phyloP scores from a whole-genome alignment of 345 rosid species.

The Arabis hirsuta region DNA sequence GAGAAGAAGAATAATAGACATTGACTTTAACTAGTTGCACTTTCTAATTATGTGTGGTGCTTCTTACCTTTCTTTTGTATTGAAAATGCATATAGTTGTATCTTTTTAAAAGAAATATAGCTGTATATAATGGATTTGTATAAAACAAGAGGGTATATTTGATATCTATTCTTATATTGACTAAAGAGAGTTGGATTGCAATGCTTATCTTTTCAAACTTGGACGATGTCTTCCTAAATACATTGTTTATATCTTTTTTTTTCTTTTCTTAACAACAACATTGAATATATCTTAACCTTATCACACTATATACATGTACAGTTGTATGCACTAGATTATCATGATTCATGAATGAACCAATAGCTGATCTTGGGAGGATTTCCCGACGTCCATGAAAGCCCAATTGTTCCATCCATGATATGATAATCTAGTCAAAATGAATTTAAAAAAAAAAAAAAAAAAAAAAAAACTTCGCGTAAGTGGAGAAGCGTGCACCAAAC shows the following conservation, averaged over 20 bases:
- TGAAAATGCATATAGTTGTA: no score
- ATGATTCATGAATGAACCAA: no score
- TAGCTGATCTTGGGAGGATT: no score
- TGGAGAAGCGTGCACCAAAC: no score
- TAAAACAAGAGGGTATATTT: slow-evolving; percentile 21
- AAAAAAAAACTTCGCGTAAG: no score
- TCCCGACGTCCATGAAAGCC: no score
- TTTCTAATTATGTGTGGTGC: slow-evolving; percentile 33
- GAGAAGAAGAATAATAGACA: slow-evolving; percentile 13
- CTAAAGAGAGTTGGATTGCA: slow-evolving; percentile 18
- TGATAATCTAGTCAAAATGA: no score
- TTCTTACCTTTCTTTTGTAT: background rate
- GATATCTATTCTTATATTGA: slow-evolving; percentile 11
- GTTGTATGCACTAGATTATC: no score
- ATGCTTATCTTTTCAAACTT: slow-evolving; percentile 16
- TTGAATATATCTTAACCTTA: background rate
- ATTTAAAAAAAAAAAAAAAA: no score
- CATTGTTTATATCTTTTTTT: background rate
- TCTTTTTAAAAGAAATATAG: background rate
- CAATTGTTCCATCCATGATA: no score
- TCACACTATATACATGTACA: no score
- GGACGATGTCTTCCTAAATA: slow-evolving; percentile 15
- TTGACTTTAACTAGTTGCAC: slow-evolving; percentile 37
- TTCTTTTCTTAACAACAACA: background rate
- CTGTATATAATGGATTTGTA: slow-evolving; percentile 1